Evolutionary conservation across 2,329 filamentous ascomycete genomes (phyloP), one percentile per base, ranked within the genome.

Genomic region (Claviceps sp.): DNA sequence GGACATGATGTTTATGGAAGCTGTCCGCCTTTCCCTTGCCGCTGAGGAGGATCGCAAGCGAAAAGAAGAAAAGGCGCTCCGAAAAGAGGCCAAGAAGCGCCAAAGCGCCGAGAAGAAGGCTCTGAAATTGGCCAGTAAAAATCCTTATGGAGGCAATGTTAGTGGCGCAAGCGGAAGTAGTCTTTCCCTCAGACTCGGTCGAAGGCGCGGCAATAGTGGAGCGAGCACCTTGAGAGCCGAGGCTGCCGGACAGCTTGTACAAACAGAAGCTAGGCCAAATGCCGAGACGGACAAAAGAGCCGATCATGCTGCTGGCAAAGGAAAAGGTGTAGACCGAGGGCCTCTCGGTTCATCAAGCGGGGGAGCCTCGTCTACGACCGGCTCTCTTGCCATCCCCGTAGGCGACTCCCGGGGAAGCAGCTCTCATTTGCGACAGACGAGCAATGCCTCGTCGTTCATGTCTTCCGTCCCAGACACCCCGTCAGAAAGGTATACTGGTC

Each of bases 1-100:
- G 64, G 91, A 95, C 47, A 86, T 98, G 73, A 98, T 98, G 93
- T 89, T 97, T 74, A 88, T 93, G 76, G 93, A 98, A 66, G 93
- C 93, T 0, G 94, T 98, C 47, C 78, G 93, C 40, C 68, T 95
- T 34, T 95, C 89, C 47, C 73, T 98, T n/a, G 89, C 86, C 0
- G 84, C 88, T 1, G 93, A 98, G 64, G 91, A 97, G 61, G 91
- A 97, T 43, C 79, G 91, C n/a, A 86, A 88, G 58, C 84, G 79
- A 46, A 93, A 88, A 62, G 85, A 91, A 53, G 68, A 68, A 42
- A 71, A 71, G 56, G 62, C 61, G 5, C 45, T 64, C 14, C 61
- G 65, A 7, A 96, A 95, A 64, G 86, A 93, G 53, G 83, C 85
- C 1, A 96, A 95, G 71, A 88, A 84, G 60, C 80, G 80, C 51